Conservation (phyloP, 768 basidiomycete genomes). For the Boletus rufocinnamomeus region DNA sequence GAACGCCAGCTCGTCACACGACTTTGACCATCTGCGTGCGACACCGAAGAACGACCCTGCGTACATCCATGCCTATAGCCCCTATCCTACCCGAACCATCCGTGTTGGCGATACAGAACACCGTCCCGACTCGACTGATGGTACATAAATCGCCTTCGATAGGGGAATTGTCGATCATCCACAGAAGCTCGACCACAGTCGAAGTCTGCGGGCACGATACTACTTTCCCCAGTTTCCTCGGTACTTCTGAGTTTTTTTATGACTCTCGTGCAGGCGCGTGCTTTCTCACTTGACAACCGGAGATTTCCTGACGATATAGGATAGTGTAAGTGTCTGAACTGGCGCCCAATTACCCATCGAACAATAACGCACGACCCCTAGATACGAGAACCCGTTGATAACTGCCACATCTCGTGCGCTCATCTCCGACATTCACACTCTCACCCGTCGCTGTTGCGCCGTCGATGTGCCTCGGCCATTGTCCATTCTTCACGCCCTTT, state of each 20-base stretch:
- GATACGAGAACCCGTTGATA: conserved; percentile 79
- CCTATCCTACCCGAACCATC: conserved; percentile 1
- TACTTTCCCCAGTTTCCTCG: conserved; percentile 45
- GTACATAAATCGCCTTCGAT: conserved; percentile 16
- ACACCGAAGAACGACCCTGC: background rate
- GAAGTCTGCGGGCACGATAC: conserved; percentile 67
- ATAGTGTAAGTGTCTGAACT: conserved; percentile 31
- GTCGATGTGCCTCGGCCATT: conserved; percentile 70
- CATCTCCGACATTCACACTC: conserved; percentile 68
- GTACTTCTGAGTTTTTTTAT: conserved; percentile 62
- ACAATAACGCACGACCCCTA: conserved; percentile 29
- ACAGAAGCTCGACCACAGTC: conserved; percentile 56
- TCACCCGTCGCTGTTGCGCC: conserved; percentile 59
- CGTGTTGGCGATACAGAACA: background rate
- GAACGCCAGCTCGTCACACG: background rate
- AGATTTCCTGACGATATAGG: conserved; percentile 8
- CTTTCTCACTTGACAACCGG: conserved; percentile 2
- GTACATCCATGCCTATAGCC: conserved; percentile 13
- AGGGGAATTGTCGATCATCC: conserved; percentile 36
- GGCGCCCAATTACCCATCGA: background rate
- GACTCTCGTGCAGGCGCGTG: conserved; percentile 69
- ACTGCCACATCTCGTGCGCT: conserved; percentile 73
- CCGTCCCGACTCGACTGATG: background rate
- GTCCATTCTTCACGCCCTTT: conserved; percentile 57
- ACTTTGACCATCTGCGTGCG: background rate